phyloP scores from a whole-genome alignment of 192 early-diverging fungal species.

The Backusella psychrophila region DNA sequence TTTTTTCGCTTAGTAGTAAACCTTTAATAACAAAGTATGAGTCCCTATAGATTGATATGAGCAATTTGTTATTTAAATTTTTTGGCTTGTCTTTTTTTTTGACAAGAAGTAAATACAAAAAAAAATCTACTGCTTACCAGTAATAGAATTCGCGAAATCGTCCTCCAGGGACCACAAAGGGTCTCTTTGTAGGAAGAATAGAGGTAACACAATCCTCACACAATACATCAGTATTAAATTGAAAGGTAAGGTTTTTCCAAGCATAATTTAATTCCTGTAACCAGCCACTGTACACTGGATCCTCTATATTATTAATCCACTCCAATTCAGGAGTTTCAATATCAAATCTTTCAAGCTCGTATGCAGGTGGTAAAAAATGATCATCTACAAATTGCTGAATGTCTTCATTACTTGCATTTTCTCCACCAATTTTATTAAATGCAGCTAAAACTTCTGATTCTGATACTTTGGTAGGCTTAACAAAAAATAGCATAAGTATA shows the following conservation, averaged over 20 bases:
- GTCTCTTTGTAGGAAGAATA: slow-evolving; percentile 51
- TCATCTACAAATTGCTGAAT: slow-evolving; percentile 51
- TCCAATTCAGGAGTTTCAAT: slow-evolving; percentile 37
- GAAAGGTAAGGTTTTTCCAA: slow-evolving; percentile 60
- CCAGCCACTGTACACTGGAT: slow-evolving; percentile 50
- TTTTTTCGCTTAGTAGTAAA: slow-evolving; percentile 52
- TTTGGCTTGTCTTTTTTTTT: neutral
- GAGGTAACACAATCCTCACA: slow-evolving; percentile 59
- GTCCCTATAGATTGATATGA: slow-evolving; percentile 41
- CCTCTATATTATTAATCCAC: slow-evolving; percentile 46
- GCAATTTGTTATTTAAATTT: neutral
- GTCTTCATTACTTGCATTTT: slow-evolving; percentile 28
- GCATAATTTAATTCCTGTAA: slow-evolving; percentile 45
- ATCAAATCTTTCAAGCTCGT: slow-evolving; percentile 41
- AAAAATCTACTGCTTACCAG: slow-evolving; percentile 34
- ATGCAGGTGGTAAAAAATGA: slow-evolving; percentile 55
- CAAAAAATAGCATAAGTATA: neutral
- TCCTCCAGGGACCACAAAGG: slow-evolving; percentile 73
- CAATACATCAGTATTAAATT: slow-evolving; percentile 44
- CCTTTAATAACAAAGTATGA: slow-evolving; percentile 68
- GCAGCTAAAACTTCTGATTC: slow-evolving; percentile 44
- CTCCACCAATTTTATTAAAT: slow-evolving; percentile 46
- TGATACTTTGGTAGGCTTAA: slow-evolving; percentile 56
- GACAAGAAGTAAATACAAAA: neutral
- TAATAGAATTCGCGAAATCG: slow-evolving; percentile 76